Conservation (phyloP, 257 asterid genomes). For the Petunia axillaris region DNA sequence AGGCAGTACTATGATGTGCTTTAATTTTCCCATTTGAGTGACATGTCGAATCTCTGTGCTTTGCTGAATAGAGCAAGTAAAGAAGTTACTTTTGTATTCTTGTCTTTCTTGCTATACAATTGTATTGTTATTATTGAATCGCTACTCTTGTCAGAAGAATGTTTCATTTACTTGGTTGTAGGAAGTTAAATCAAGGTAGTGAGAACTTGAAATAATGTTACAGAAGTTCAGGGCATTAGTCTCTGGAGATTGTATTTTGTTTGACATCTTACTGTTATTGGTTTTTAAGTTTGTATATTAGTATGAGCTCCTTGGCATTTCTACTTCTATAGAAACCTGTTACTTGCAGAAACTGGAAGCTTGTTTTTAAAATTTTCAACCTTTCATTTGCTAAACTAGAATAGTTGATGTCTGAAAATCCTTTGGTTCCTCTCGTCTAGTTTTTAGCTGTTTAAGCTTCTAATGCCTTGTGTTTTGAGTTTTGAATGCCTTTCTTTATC, state of each 20-base stretch:
- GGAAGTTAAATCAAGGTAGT: not conserved
- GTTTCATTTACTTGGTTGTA: slow-evolving; percentile 2
- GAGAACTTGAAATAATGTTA: slow-evolving; percentile 5
- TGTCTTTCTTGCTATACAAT: slow-evolving; percentile 15
- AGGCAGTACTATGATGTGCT: not conserved
- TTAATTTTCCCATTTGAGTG: not conserved
- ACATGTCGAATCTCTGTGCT: not conserved
- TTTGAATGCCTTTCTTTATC: not conserved
- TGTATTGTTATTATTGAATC: not conserved
- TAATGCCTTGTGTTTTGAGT: not conserved
- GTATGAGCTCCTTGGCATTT: not conserved
- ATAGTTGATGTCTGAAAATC: slow-evolving; percentile 2
- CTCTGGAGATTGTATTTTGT: not conserved
- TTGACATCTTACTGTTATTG: not conserved
- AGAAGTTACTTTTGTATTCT: not conserved
- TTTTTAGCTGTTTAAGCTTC: not conserved
- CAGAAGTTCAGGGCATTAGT: not conserved
- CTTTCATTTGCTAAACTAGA: not conserved
- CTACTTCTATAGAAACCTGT: not conserved
- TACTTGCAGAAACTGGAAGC: not conserved
- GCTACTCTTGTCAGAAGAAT: not conserved
- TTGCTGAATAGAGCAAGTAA: not conserved
- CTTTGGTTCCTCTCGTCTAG: not conserved
- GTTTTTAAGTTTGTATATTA: not conserved
- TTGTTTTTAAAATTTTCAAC: not conserved